Evolutionary conservation across 1,284 basidiomycete species (phyloP).

Genomic region (Pyrrhoderma noxium): DNA sequence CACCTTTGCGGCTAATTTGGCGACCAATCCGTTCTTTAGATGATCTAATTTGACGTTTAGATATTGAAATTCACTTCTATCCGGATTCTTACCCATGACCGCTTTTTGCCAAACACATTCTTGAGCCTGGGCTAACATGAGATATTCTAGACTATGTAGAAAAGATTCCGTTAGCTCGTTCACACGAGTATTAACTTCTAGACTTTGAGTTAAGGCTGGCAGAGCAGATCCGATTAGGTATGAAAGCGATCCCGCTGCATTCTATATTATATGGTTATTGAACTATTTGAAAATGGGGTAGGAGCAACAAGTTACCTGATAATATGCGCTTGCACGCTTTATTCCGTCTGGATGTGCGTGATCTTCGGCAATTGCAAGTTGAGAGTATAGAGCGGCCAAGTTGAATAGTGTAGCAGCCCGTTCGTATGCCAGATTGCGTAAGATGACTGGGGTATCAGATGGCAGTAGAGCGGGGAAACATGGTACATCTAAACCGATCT

Average conservation of each 20-base stretch:
- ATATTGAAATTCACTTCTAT: no score
- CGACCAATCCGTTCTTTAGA: constrained; percentile 80
- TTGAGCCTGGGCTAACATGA: constrained; percentile 93
- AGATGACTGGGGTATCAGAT: constrained; percentile 48
- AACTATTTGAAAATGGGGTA: constrained; percentile 15
- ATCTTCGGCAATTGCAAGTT: constrained; percentile 59
- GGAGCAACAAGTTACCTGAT: constrained; percentile 46
- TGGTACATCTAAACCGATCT: constrained; percentile 75
- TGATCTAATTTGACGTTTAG: constrained; percentile 48
- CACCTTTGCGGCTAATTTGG: constrained; percentile 77
- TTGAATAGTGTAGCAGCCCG: constrained; percentile 76
- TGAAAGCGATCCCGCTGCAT: constrained; percentile 69
- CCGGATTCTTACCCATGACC: constrained; percentile 68
- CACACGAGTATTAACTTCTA: constrained; percentile 46
- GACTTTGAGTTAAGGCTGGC: constrained; percentile 46
- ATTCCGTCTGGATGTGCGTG: constrained; percentile 71
- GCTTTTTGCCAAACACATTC: constrained; percentile 97
- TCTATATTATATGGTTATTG: constrained; percentile 34
- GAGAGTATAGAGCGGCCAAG: constrained; percentile 74
- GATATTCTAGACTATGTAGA: constrained; percentile 58
- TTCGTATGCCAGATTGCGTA: constrained; percentile 76
- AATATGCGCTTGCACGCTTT: constrained; percentile 62
- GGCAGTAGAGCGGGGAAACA: constrained; percentile 68
- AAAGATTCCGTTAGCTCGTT: constrained; percentile 62
- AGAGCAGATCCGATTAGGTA: constrained; percentile 55